phyloP scores from a whole-genome alignment of 1,284 basidiomycete genomes.

The Austropuccinia psidii region DNA sequence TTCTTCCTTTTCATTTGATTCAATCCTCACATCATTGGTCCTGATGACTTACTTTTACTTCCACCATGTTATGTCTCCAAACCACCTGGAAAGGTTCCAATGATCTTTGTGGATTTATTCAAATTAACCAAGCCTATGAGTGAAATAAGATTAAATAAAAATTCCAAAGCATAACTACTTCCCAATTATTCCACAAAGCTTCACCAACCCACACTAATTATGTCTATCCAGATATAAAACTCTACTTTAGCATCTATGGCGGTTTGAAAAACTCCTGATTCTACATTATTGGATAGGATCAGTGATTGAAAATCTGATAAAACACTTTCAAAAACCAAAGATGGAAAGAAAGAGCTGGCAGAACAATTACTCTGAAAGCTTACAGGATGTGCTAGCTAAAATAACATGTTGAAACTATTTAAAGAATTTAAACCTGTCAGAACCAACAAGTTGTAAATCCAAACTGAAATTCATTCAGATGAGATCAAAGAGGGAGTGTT shows the following conservation, averaged over 20 bases:
- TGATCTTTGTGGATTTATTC: conserved; percentile 26
- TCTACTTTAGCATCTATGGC: conserved; percentile 14
- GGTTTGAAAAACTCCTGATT: too few species aligned
- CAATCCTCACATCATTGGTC: conserved; percentile 11
- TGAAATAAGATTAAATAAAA: conserved; percentile 16
- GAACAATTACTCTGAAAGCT: conserved; percentile 12
- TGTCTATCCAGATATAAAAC: conserved; percentile 6
- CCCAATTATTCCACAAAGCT: neutral
- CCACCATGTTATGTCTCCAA: conserved; percentile 11
- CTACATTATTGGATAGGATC: too few species aligned
- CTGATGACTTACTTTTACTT: conserved; percentile 17
- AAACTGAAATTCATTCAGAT: neutral
- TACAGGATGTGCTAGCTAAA: conserved; percentile 26
- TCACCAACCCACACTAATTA: neutral
- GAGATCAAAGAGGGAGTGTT: conserved; percentile 24
- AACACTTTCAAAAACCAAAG: too few species aligned
- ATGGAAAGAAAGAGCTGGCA: neutral
- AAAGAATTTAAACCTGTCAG: too few species aligned
- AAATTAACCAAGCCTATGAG: conserved; percentile 30
- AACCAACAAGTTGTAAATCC: neutral
- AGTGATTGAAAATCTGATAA: neutral
- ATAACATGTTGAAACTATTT: conserved; percentile 9
- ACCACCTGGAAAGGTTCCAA: conserved; percentile 12
- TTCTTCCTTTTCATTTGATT: neutral
- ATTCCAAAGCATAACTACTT: conserved; percentile 18